These are phyloP conservation scores for Aspergillus fischeri DNA, from an alignment of 2,329 filamentous ascomycete genomes.

Conservation along the genomic window DNA sequence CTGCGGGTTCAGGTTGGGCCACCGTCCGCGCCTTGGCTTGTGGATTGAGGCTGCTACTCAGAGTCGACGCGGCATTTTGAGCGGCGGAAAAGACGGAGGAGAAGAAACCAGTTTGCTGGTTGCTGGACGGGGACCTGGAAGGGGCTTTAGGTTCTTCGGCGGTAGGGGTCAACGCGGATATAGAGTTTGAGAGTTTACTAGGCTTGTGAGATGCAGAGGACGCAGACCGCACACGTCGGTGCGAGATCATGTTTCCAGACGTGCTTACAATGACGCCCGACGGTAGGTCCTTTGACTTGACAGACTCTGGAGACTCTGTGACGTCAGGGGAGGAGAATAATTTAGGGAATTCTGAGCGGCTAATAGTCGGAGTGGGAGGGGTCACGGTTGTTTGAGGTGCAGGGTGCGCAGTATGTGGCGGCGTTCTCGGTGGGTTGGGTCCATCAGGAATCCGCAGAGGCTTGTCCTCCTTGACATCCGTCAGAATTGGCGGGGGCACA, in stretches of 20 bases:
- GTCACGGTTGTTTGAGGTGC: constrained; percentile 54
- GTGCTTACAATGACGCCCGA: constrained; percentile 56
- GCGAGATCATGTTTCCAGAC: constrained; percentile 68
- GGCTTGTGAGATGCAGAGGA: constrained; percentile 55
- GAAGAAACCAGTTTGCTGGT: constrained; percentile 68
- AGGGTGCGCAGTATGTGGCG: constrained; percentile 27
- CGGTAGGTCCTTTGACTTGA: constrained; percentile 25
- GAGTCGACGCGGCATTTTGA: constrained; percentile 82
- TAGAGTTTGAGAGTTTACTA: constrained; percentile 81
- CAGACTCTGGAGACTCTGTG: constrained; percentile 38
- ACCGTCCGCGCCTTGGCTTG: constrained; percentile 44
- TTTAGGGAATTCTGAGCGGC: constrained; percentile 32
- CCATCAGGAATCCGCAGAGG: constrained; percentile 20
- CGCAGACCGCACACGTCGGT: constrained; percentile 60
- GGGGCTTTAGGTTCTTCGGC: constrained; percentile 57
- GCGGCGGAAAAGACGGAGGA: constrained; percentile 89
- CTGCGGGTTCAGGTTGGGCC: constrained; percentile 28
- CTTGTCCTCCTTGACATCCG: constrained; percentile 26
- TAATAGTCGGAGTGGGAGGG: constrained; percentile 59
- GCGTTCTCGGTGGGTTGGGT: constrained; percentile 26
- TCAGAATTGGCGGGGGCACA: constrained; percentile 29
- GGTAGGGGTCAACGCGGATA: constrained; percentile 67
- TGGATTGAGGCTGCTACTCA: constrained; percentile 59
- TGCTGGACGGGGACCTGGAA: constrained; percentile 55
- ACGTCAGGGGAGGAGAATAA: constrained; percentile 25